A percentile compares a stretch with the other conserved stretches of the same genome.
These are phyloP conservation scores for Prunus armeniaca DNA, from an alignment of 306 rosid species.

Conservation along the genomic window DNA sequence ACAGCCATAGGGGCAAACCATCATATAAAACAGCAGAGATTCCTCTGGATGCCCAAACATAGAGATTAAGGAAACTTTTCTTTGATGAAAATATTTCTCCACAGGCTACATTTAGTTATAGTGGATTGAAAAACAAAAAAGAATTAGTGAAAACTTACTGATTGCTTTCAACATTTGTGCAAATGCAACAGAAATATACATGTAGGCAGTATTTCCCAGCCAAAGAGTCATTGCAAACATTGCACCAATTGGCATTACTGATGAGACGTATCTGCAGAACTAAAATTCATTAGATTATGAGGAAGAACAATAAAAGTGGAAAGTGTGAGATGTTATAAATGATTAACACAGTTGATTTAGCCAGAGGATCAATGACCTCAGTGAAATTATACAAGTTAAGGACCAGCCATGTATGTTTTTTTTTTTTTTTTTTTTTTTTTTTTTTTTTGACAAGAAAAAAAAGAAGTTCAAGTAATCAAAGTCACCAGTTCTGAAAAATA, in stretches of 20 bases:
- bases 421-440: neutral
- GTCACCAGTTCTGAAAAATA: neutral
- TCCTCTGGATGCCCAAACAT: slow-evolving; percentile 12
- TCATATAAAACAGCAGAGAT: slow-evolving; percentile 3
- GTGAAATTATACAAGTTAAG: neutral
- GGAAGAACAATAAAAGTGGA: slow-evolving; percentile 15
- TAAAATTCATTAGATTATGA: slow-evolving; percentile 27
- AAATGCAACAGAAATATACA: slow-evolving; percentile 94
- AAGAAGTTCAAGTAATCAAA: neutral
- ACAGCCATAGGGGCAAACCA: neutral
- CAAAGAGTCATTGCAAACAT: slow-evolving; percentile 99
- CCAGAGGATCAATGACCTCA: neutral
- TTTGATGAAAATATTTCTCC: slow-evolving; percentile 15
- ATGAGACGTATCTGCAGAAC: slow-evolving; percentile 73
- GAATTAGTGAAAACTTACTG: slow-evolving; percentile 58
- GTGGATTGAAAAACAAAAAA: slow-evolving; percentile 6
- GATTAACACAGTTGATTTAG: neutral
- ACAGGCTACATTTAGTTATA: slow-evolving; percentile 20
- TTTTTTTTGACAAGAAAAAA: neutral
- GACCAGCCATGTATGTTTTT: slow-evolving; percentile 2
- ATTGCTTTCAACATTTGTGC: slow-evolving; percentile 99
- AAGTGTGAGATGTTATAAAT: neutral
- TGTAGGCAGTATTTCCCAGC: slow-evolving; percentile 98
- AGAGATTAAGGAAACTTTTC: slow-evolving; percentile 8
- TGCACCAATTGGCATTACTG: slow-evolving; percentile 96